Evolutionary conservation across 495 filamentous ascomycete genomes (phyloP).

Genomic region (Hypoxylon subgilvum): DNA sequence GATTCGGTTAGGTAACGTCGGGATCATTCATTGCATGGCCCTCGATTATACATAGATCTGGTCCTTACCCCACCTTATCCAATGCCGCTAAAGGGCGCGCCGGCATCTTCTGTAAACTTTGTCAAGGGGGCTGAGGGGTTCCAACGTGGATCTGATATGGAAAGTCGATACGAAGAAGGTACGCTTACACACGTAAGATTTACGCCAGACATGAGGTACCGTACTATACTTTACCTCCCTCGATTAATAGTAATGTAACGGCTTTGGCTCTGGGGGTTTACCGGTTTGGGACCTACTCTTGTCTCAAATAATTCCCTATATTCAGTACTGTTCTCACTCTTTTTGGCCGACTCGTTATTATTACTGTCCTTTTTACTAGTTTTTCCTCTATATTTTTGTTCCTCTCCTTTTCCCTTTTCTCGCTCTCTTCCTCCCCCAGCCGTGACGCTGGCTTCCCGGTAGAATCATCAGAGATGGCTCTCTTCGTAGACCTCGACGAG

Average conservation of each 20-base stretch:
- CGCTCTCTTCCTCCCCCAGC: not conserved
- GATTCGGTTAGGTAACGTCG: too few relatives aligned
- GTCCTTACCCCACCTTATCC: too few relatives aligned
- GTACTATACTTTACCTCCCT: too few relatives aligned
- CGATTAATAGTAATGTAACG: too few relatives aligned
- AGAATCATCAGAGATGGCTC: slow-evolving; percentile 57
- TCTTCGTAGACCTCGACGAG: slow-evolving; percentile 68
- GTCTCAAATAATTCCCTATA: too few relatives aligned
- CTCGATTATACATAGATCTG: too few relatives aligned
- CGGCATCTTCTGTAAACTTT: too few relatives aligned
- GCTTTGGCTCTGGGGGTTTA: slow-evolving; percentile 30
- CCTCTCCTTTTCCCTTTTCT: not conserved
- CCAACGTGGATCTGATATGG: slow-evolving; percentile 21
- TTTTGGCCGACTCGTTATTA: slow-evolving; percentile 9
- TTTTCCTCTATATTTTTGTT: slow-evolving; percentile 5
- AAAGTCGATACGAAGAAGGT: slow-evolving; percentile 13
- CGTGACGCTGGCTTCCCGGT: slow-evolving; percentile 8
- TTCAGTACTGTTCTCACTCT: slow-evolving; percentile 1
- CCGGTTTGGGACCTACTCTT: slow-evolving; percentile 23
- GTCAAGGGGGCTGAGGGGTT: not conserved
- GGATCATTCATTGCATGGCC: too few relatives aligned
- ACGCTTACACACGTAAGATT: slow-evolving; percentile 8
- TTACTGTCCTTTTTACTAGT: slow-evolving; percentile 3
- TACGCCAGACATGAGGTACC: too few relatives aligned
- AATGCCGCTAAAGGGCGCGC: too few relatives aligned